A percentile compares a stretch with the other conserved stretches of the same genome.
These are phyloP conservation scores for Fusarium annulatum DNA, from an alignment of 2,329 filamentous ascomycete species.

Conservation along the genomic window DNA sequence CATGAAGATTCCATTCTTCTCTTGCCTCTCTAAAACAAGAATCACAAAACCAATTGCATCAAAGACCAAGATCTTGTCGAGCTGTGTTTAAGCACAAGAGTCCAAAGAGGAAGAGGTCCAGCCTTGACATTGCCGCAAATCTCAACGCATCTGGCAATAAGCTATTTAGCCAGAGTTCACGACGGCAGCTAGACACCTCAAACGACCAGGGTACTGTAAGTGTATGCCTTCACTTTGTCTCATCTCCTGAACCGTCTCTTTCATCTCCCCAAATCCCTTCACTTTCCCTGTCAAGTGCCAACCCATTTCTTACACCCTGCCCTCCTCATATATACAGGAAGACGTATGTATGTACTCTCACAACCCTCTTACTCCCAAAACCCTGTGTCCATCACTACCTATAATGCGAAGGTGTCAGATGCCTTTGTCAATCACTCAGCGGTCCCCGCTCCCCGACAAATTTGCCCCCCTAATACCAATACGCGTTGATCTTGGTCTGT, in stretches of 20 bases:
- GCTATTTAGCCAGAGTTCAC: slow-evolving; percentile 30
- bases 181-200: slow-evolving; percentile 25
- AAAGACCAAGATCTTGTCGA: slow-evolving; percentile 20
- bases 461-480: slow-evolving; percentile 30
- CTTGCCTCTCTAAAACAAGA: neutral
- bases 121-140: slow-evolving; percentile 21
- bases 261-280: slow-evolving; percentile 3
- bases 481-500: slow-evolving; percentile 40
- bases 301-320: slow-evolving; percentile 16
- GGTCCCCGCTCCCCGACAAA: slow-evolving; percentile 34
- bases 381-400: slow-evolving; percentile 24
- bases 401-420: slow-evolving; percentile 32
- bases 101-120: slow-evolving; percentile 8
- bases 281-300: slow-evolving; percentile 14
- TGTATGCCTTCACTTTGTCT: slow-evolving; percentile 16
- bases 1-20: neutral
- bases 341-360: neutral
- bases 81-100: slow-evolving; percentile 7
- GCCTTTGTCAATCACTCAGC: slow-evolving; percentile 32
- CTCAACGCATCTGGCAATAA: slow-evolving; percentile 27
- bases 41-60: slow-evolving; percentile 11
- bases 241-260: slow-evolving; percentile 6
- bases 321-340: neutral
- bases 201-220: slow-evolving; percentile 33
- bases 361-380: neutral